Conservation (phyloP, 495 filamentous ascomycete species). For the Apodospora peruviana region DNA sequence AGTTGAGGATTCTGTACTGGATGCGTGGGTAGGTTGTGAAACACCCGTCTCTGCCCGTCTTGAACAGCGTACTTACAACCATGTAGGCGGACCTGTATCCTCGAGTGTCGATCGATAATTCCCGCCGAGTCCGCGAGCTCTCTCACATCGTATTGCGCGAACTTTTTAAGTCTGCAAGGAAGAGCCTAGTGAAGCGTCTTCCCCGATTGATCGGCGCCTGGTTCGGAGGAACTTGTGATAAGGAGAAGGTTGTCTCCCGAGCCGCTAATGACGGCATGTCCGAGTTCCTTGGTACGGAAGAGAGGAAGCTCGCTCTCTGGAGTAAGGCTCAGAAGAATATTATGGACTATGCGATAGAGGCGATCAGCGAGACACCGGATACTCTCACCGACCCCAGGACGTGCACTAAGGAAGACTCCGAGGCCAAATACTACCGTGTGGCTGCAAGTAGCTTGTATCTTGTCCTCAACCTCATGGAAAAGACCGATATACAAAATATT, state of each 20-base stretch:
- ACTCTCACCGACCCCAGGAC: conserved; percentile 86
- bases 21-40: conserved; percentile 71
- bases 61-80: background rate
- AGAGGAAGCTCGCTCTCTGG: conserved; percentile 72
- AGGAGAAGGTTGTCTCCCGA: conserved; percentile 64
- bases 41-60: background rate
- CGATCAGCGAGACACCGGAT: conserved; percentile 68
- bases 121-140: conserved; percentile 79
- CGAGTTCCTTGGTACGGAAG: conserved; percentile 67
- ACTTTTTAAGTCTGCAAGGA: conserved; percentile 65
- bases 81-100: conserved; percentile 83
- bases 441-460: conserved; percentile 59
- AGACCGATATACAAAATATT: conserved; percentile 49
- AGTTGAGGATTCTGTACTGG: conserved; percentile 69
- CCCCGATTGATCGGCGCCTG: conserved; percentile 75
- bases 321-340: conserved; percentile 69
- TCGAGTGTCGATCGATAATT: conserved; percentile 78
- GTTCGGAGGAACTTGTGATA: conserved; percentile 84
- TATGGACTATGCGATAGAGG: conserved; percentile 73
- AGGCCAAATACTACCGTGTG: conserved; percentile 78
- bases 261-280: conserved; percentile 70
- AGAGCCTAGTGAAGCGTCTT: conserved; percentile 72
- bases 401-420: conserved; percentile 74
- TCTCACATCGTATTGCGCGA: conserved; percentile 70
- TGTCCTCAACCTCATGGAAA: conserved; percentile 47